Evolutionary conservation across 2,329 filamentous ascomycete species (phyloP), one percentile per base, ranked within the genome.

Genomic region (Trichoderma sp.): DNA sequence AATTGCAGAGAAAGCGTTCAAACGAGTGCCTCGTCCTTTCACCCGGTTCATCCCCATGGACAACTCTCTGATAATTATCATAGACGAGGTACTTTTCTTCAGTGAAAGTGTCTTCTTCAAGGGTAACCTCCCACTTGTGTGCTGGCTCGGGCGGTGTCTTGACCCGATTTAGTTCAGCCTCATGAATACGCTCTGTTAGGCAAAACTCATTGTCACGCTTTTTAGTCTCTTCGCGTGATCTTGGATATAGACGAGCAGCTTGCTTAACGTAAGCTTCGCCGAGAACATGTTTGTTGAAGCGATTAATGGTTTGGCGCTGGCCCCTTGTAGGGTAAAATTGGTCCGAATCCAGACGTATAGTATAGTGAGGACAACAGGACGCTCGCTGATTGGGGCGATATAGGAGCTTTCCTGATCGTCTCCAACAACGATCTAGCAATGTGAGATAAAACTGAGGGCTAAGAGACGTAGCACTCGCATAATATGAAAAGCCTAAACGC

Each of bases 331-430:
- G 87, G 78, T 89, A 91, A 84, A 93, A 94, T 53, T 87, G 85
- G 64, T 86, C 83, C 29, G 91, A 90, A 79, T 94, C 93, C 24
- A 95, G 87, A 64, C 93, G 91, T 72, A 97, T 92, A 1, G 93
- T 95, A 83, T 96, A 98, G 81, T 98, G 95, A 62, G 95, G 95
- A 83, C 97, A 99, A 81, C 97, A 99, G 77, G 95, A 94, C 75
- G 91, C 88, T 75, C 89, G 89, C 80, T 94, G 92, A 83, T 97
- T 93, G 16, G 94, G 94, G 76, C 94, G 91, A 84, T 97, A 97
- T 66, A 97, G 86, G 9, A 95, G 86, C 33, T 85, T 90, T 18
- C 90, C 91, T 50, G 91, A 95, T 77, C 93, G 89, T 83, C 94
- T 92, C 93, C 93, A 97, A 77, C 92, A 93, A 78, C 93, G 90